Evolutionary conservation across 1,284 basidiomycete species (phyloP).

Genomic region (Coniophora puteana): DNA sequence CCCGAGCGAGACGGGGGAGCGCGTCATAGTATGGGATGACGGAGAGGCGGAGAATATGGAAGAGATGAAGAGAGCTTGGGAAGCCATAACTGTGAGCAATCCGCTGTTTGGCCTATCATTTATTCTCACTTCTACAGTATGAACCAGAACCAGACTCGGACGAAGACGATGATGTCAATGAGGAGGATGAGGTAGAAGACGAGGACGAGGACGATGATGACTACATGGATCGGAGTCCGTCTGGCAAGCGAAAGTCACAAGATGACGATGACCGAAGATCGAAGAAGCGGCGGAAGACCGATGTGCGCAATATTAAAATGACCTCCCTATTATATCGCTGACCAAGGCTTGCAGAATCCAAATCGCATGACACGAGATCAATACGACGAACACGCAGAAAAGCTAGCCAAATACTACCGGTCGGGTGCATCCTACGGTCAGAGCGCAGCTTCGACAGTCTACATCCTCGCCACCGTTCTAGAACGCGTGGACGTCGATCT

Average conservation of each 20-base stretch:
- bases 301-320: slow-evolving; percentile 35
- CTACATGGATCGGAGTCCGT: slow-evolving; percentile 36
- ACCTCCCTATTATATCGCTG: not conserved
- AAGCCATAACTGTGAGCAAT: slow-evolving; percentile 68
- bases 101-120: not conserved
- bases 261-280: slow-evolving; percentile 36
- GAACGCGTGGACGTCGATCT: slow-evolving; percentile 93
- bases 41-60: slow-evolving; percentile 66
- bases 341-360: slow-evolving; percentile 21
- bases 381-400: slow-evolving; percentile 55
- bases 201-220: slow-evolving; percentile 43
- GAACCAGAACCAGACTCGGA: slow-evolving; percentile 73
- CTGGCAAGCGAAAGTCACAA: slow-evolving; percentile 55
- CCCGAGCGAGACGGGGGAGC: slow-evolving; percentile 62
- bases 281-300: slow-evolving; percentile 47
- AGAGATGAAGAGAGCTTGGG: slow-evolving; percentile 72
- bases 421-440: slow-evolving; percentile 88
- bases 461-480: slow-evolving; percentile 84
- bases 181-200: slow-evolving; percentile 38
- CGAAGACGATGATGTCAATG: slow-evolving; percentile 47
- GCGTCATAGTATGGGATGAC: slow-evolving; percentile 88
- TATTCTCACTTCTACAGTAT: slow-evolving; percentile 42
- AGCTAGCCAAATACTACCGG: slow-evolving; percentile 81
- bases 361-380: slow-evolving; percentile 67
- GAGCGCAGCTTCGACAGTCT: slow-evolving; percentile 86